These are phyloP conservation scores for Chlorella variabilis DNA, from an alignment of 163 green algal species.

Conservation along the genomic window DNA sequence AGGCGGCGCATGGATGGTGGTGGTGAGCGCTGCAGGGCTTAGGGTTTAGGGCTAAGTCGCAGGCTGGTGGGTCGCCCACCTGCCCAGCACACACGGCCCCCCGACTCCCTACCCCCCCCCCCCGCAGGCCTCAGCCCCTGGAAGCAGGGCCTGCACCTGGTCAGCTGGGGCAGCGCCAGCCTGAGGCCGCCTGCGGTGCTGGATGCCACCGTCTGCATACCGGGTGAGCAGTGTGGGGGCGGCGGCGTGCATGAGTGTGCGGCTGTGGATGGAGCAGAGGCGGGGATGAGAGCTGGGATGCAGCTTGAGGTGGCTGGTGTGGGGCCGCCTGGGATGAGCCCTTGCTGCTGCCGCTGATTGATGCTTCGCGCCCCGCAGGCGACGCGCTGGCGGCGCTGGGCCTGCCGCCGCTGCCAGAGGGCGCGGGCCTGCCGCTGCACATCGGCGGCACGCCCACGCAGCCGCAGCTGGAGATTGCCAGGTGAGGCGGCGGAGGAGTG, in stretches of 20 bases:
- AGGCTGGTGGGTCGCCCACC: too few relatives aligned
- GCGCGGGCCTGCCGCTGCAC: conserved; percentile 18
- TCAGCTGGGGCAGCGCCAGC: conserved; percentile 26
- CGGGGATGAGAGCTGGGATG: too few relatives aligned
- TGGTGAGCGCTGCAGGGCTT: too few relatives aligned
- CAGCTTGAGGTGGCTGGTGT: not conserved
- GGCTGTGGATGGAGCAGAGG: too few relatives aligned
- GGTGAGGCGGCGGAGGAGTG: not conserved
- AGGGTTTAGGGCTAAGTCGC: too few relatives aligned
- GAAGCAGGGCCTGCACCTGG: conserved; percentile 10
- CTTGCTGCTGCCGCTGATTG: too few relatives aligned
- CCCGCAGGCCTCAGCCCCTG: conserved; percentile 10
- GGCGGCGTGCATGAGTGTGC: not conserved
- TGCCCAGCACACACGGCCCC: too few relatives aligned
- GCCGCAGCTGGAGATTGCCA: not conserved
- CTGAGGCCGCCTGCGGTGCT: conserved; percentile 25
- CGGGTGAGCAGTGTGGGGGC: not conserved
- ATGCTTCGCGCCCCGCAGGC: not conserved
- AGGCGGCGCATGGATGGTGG: too few relatives aligned
- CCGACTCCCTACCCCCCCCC: too few relatives aligned
- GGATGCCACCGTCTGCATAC: conserved; percentile 25
- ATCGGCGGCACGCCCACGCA: not conserved
- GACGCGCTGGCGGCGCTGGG: conserved; percentile 7
- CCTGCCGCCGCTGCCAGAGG: conserved; percentile 1
- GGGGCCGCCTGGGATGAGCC: not conserved